Conservation (phyloP, 2,329 filamentous ascomycete genomes). For the Trichoderma breve region DNA sequence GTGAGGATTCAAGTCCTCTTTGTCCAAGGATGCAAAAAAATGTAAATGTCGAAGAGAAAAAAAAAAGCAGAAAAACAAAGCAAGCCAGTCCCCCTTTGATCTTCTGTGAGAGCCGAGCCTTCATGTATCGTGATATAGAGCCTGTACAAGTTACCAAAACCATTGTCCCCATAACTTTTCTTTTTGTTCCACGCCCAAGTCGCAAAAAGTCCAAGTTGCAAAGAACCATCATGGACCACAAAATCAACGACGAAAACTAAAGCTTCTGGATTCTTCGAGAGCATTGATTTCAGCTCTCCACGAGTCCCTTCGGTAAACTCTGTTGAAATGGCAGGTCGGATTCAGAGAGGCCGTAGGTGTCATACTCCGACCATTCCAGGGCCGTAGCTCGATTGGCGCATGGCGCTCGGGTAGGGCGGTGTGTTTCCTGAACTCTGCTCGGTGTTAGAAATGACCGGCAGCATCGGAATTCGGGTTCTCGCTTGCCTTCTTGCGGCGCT, state of each 20-base stretch:
- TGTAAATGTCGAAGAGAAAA: conserved; percentile 1
- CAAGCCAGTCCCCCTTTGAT: background rate
- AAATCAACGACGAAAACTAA: conserved; percentile 10
- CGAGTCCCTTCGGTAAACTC: background rate
- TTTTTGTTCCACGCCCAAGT: conserved; percentile 19
- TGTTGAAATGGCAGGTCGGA: background rate
- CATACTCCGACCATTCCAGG: conserved; percentile 59
- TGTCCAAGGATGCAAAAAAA: conserved; percentile 20
- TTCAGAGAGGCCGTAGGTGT: conserved; percentile 20
- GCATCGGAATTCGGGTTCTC: conserved; percentile 5
- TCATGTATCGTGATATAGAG: conserved; percentile 31
- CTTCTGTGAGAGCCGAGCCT: conserved; percentile 19
- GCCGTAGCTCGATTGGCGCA: conserved; percentile 55
- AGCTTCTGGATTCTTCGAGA: background rate
- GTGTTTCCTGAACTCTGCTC: conserved; percentile 47
- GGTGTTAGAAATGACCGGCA: conserved; percentile 25
- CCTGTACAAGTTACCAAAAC: conserved; percentile 31
- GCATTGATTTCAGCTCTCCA: conserved; percentile 10
- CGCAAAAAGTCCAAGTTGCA: conserved; percentile 8
- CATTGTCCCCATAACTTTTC: conserved; percentile 14
- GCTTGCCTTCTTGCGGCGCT: conserved; percentile 64
- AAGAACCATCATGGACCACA: conserved; percentile 22
- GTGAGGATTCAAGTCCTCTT: conserved; percentile 1
- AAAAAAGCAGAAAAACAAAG: conserved; percentile 9
- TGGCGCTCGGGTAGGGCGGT: conserved; percentile 42